A percentile compares a stretch with the other conserved stretches of the same genome.
Evolutionary conservation across 495 filamentous ascomycete genomes (phyloP).

Genomic region (Hypoxylon trugodes): DNA sequence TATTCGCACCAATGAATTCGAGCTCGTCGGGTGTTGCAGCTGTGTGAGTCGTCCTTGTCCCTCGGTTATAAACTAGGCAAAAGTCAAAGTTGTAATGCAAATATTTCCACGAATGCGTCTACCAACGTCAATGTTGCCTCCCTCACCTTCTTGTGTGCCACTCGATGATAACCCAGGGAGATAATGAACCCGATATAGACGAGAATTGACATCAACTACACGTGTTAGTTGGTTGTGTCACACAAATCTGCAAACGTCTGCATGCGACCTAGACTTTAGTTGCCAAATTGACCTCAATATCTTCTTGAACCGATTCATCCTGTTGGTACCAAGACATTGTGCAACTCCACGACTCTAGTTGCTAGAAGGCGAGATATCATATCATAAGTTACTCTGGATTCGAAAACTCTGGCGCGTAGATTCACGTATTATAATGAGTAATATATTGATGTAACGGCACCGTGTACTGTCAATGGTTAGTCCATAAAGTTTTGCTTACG

Average conservation of each 20-base stretch:
- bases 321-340: constrained; percentile 15
- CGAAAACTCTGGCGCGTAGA: constrained; percentile 14
- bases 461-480: constrained; percentile 5
- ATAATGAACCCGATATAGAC: background rate
- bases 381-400: constrained; percentile 3
- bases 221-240: constrained; percentile 2
- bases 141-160: background rate
- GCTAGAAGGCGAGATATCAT: background rate
- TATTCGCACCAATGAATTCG: constrained; percentile 18
- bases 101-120: background rate
- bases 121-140: constrained; percentile 4
- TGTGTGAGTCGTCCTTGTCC: constrained; percentile 4
- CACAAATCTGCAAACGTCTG: too few relatives aligned
- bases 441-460: constrained; percentile 28
- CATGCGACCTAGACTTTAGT: constrained; percentile 1
- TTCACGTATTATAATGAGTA: constrained; percentile 4
- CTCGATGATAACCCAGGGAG: too few relatives aligned
- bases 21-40: constrained; percentile 22
- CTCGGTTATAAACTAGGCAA: constrained; percentile 25
- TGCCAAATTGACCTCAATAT: background rate
- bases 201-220: constrained; percentile 1
- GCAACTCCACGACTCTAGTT: constrained; percentile 21
- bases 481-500: constrained; percentile 16
- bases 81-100: constrained; percentile 20
- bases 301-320: constrained; percentile 6